These are phyloP conservation scores for Solanum pennellii DNA, from an alignment of 257 asterid species.

Conservation along the genomic window DNA sequence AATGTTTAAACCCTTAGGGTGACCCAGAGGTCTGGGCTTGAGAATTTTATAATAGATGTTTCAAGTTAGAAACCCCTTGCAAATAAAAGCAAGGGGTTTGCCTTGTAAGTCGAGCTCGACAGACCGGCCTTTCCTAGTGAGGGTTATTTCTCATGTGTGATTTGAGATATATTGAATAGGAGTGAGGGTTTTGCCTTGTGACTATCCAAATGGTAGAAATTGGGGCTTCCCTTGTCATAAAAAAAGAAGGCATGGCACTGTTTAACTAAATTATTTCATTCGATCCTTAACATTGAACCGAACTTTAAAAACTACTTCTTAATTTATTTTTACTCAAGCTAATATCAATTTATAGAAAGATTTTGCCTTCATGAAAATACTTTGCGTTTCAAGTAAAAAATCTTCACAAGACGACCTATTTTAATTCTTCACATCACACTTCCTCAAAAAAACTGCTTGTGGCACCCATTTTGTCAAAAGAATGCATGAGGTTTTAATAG, in stretches of 20 bases:
- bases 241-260: no score
- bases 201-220: not conserved
- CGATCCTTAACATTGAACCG: not conserved
- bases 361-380: not conserved
- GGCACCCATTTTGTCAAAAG: not conserved
- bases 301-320: not conserved
- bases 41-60: no score
- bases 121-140: no score
- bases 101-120: no score
- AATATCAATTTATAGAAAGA: not conserved
- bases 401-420: not conserved
- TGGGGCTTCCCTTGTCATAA: not conserved
- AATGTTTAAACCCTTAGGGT: no score
- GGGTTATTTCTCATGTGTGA: no score
- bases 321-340: not conserved
- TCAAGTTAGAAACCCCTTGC: no score
- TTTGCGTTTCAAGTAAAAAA: not conserved
- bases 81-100: no score
- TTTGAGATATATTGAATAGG: no score
- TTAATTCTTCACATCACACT: not conserved
- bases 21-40: no score
- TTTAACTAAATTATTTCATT: not conserved
- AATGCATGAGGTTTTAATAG: not conserved
- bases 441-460: not conserved
- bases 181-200: accelerated